Evolutionary conservation across 352 stramenopile species (phyloP).

Genomic region (Pythium coloratum): DNA sequence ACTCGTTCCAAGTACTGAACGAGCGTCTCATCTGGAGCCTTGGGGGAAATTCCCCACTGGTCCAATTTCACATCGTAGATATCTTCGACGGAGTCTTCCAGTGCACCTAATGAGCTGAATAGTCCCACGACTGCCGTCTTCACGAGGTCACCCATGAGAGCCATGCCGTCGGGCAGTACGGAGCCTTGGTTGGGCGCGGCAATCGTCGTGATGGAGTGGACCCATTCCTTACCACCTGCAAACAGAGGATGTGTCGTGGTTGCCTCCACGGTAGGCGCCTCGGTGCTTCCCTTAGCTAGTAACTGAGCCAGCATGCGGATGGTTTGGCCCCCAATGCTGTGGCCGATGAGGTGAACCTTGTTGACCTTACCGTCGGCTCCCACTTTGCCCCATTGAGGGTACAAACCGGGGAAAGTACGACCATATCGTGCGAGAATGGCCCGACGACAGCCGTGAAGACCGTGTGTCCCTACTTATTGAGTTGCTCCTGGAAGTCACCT

Average conservation of each 20-base stretch:
- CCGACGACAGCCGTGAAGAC: constrained; percentile 26
- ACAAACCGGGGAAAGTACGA: constrained; percentile 52
- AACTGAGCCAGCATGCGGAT: constrained; percentile 67
- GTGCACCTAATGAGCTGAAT: constrained; percentile 33
- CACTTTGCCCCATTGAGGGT: constrained; percentile 51
- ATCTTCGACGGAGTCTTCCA: constrained; percentile 26
- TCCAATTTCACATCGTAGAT: constrained; percentile 59
- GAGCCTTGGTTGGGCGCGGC: constrained; percentile 60
- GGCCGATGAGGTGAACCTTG: constrained; percentile 64
- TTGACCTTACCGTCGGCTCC: constrained; percentile 48
- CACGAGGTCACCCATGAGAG: constrained; percentile 38
- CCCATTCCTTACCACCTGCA: constrained; percentile 46
- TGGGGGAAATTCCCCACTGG: constrained; percentile 45
- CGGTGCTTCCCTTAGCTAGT: constrained; percentile 41
- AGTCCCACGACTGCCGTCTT: no score
- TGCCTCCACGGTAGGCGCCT: constrained; percentile 35
- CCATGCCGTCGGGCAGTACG: constrained; percentile 47
- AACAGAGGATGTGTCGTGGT: constrained; percentile 41
- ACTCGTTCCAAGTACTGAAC: constrained; percentile 36
- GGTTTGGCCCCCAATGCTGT: constrained; percentile 76
- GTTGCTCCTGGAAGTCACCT: constrained; percentile 24
- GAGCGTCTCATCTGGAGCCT: constrained; percentile 27
- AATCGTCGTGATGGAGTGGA: constrained; percentile 68
- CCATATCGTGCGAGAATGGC: constrained; percentile 35
- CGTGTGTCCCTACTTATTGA: constrained; percentile 32